Evolutionary conservation across 2,329 filamentous ascomycete species (phyloP).

Genomic region (Coniochaeta sp.): DNA sequence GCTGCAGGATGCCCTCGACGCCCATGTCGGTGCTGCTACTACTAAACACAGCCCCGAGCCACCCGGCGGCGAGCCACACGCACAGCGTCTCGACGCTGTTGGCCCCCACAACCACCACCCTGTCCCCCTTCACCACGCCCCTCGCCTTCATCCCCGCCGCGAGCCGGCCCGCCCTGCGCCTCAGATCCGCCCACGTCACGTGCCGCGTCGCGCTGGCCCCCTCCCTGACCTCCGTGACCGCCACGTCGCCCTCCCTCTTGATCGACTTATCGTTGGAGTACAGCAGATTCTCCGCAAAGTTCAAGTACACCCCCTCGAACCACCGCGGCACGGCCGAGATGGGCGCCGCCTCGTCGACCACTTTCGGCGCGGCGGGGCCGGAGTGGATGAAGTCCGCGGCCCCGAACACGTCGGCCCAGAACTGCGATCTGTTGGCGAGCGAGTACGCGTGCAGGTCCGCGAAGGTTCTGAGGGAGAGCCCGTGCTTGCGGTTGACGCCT

Average conservation of each 20-base stretch:
- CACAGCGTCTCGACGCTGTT: constrained; percentile 69
- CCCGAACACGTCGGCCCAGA: constrained; percentile 40
- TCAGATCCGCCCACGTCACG: constrained; percentile 61
- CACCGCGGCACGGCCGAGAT: constrained; percentile 68
- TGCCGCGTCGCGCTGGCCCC: constrained; percentile 45
- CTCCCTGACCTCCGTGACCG: constrained; percentile 66
- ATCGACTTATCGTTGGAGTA: constrained; percentile 40
- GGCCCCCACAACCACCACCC: constrained; percentile 67
- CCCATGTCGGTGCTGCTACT: constrained; percentile 80
- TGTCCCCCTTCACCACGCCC: constrained; percentile 64
- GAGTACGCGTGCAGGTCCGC: constrained; percentile 66
- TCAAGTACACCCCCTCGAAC: constrained; percentile 69
- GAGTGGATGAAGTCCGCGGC: constrained; percentile 49
- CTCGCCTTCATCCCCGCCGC: constrained; percentile 58
- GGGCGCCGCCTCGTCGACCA: constrained; percentile 62
- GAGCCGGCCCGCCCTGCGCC: constrained; percentile 49
- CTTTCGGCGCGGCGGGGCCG: constrained; percentile 46
- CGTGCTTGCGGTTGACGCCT: constrained; percentile 49
- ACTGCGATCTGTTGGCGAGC: constrained; percentile 50
- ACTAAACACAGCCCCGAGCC: constrained; percentile 69
- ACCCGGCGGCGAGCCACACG: constrained; percentile 61
- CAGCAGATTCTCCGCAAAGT: constrained; percentile 76
- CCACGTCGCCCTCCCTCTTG: constrained; percentile 67
- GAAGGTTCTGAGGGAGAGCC: constrained; percentile 57
- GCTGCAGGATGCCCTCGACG: constrained; percentile 66